Percentiles rank a stretch among this genome's conserved stretches.
These are phyloP conservation scores for Aspergillus nomiae DNA, from an alignment of 2,329 filamentous ascomycete species.

Conservation along the genomic window DNA sequence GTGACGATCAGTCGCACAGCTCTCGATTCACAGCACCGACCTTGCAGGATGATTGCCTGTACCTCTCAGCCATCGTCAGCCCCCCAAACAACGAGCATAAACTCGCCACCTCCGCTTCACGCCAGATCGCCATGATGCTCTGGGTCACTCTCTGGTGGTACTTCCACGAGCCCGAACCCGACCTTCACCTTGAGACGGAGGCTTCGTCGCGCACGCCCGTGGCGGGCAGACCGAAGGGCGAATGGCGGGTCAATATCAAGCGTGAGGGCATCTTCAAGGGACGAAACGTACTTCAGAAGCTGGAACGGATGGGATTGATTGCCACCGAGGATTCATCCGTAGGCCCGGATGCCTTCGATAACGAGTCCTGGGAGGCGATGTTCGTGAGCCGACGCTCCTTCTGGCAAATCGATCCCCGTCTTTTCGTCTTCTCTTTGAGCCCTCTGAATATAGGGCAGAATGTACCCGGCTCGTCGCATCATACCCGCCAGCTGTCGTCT, in stretches of 20 bases:
- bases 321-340: slow-evolving; percentile 74
- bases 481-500: slow-evolving; percentile 51
- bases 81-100: slow-evolving; percentile 80
- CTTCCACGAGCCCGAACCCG: slow-evolving; percentile 82
- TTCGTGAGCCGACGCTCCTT: slow-evolving; percentile 80
- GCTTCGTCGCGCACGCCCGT: slow-evolving; percentile 67
- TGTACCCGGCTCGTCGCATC: slow-evolving; percentile 53
- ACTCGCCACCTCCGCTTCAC: slow-evolving; percentile 75
- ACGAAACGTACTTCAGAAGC: slow-evolving; percentile 79
- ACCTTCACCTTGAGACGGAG: slow-evolving; percentile 62
- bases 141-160: slow-evolving; percentile 97
- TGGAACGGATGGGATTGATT: slow-evolving; percentile 90
- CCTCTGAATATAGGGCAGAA: slow-evolving; percentile 57
- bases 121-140: slow-evolving; percentile 94
- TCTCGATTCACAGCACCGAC: slow-evolving; percentile 71
- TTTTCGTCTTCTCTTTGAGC: slow-evolving; percentile 84
- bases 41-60: slow-evolving; percentile 76
- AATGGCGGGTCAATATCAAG: slow-evolving; percentile 84
- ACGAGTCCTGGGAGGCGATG: slow-evolving; percentile 74
- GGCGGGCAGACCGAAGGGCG: slow-evolving; percentile 72
- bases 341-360: slow-evolving; percentile 60
- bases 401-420: slow-evolving; percentile 85
- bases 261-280: slow-evolving; percentile 86
- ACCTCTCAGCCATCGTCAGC: slow-evolving; percentile 88
- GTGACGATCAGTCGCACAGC: slow-evolving; percentile 37